Evolutionary conservation across 139 green algal genomes (phyloP).

Genomic region (Spirogloea muscicola): DNA sequence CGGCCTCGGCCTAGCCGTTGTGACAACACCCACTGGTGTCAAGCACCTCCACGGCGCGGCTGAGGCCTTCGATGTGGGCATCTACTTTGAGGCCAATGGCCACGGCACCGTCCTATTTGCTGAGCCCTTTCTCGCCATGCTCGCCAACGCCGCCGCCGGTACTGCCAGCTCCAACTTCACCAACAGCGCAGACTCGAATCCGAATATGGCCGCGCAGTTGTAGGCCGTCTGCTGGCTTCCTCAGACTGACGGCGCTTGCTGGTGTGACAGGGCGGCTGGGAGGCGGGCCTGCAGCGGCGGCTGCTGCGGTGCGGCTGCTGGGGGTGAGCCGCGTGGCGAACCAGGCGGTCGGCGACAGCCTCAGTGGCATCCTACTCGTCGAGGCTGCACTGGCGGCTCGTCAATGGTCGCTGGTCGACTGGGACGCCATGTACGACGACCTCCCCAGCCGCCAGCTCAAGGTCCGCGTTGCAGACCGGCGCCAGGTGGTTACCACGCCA

Average conservation of each 20-base stretch:
- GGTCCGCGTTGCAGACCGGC: slow-evolving; percentile 70
- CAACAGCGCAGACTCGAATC: too few relatives aligned
- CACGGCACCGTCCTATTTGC: slow-evolving; percentile 92
- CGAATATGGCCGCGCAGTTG: too few relatives aligned
- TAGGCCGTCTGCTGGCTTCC: too few relatives aligned
- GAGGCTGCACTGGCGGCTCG: slow-evolving; percentile 62
- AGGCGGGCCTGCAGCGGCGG: too few relatives aligned
- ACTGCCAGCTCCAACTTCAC: too few relatives aligned
- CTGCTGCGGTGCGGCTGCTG: slow-evolving; percentile 20
- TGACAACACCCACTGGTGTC: slow-evolving; percentile 75
- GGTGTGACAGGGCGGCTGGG: too few relatives aligned
- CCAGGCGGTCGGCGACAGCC: slow-evolving; percentile 79
- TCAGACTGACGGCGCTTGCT: too few relatives aligned
- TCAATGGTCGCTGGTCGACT: slow-evolving; percentile 65
- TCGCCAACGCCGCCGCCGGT: too few relatives aligned
- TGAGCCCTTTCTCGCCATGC: slow-evolving; percentile 52
- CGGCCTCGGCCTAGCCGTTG: slow-evolving; percentile 50
- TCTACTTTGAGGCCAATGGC: slow-evolving; percentile 99
- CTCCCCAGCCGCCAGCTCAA: slow-evolving; percentile 82
- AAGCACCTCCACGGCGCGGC: slow-evolving; percentile 75
- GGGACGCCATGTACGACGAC: slow-evolving; percentile 80
- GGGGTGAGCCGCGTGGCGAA: slow-evolving; percentile 62
- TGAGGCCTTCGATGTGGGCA: slow-evolving; percentile 83
- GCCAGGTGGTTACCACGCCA: slow-evolving; percentile 59
- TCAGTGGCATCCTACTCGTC: slow-evolving; percentile 85